These are phyloP conservation scores for Cicer judaicum DNA, from an alignment of 306 rosid genomes.

Conservation along the genomic window DNA sequence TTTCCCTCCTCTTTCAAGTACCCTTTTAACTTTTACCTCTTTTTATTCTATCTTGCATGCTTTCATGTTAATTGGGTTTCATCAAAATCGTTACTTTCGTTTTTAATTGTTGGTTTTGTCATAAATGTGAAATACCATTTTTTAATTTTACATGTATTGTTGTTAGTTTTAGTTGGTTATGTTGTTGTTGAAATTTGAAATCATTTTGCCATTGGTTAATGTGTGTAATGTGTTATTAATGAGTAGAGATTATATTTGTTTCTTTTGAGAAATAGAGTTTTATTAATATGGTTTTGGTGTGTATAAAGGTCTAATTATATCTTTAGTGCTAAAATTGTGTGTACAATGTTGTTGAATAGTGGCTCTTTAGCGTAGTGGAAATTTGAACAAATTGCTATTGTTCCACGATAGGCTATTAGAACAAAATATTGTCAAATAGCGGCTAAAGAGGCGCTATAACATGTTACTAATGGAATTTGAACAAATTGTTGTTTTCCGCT, in stretches of 20 bases:
- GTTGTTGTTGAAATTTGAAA: slow-evolving; percentile 19
- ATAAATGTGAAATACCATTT: slow-evolving; percentile 31
- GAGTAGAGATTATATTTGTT: not conserved
- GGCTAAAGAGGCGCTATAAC: no score
- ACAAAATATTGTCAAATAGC: no score
- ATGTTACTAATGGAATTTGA: no score
- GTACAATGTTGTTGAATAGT: no score
- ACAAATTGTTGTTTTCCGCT: no score
- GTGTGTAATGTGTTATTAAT: not conserved
- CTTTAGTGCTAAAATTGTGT: not conserved
- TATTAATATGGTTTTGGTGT: not conserved
- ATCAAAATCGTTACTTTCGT: slow-evolving; percentile 33
- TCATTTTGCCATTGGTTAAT: slow-evolving; percentile 16
- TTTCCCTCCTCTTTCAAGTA: slow-evolving; percentile 52
- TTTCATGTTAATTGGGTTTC: not conserved
- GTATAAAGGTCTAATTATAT: not conserved
- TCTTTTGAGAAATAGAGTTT: not conserved
- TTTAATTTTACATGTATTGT: not conserved
- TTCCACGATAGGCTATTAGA: no score
- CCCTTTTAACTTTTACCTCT: slow-evolving; percentile 20
- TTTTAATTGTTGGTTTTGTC: slow-evolving; percentile 24
- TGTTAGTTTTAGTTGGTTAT: slow-evolving; percentile 10
- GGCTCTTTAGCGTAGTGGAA: no score
- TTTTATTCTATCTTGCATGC: not conserved
- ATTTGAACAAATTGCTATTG: no score